These are phyloP conservation scores for Melaleuca alternifolia DNA, from an alignment of 345 rosid species.

Conservation along the genomic window DNA sequence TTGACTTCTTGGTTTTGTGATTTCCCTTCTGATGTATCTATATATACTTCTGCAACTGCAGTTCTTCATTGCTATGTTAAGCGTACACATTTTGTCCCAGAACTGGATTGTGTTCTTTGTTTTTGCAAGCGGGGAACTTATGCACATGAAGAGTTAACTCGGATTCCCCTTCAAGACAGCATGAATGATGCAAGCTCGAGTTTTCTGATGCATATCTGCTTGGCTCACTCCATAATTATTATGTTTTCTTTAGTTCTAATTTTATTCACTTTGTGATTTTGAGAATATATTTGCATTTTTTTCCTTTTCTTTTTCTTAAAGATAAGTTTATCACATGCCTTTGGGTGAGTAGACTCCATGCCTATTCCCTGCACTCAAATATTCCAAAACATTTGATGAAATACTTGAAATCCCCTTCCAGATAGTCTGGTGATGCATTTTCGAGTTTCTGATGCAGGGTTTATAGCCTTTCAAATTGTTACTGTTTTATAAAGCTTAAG, in stretches of 20 bases:
- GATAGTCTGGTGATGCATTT: no score
- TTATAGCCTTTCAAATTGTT: not conserved
- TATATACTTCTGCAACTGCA: not conserved
- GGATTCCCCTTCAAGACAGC: slow-evolving; percentile 9
- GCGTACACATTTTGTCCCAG: not conserved
- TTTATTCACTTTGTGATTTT: not conserved
- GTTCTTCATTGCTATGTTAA: not conserved
- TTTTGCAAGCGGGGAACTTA: not conserved
- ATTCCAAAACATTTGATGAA: not conserved
- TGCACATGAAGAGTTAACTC: slow-evolving; percentile 4
- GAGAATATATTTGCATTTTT: not conserved
- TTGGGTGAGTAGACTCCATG: not conserved
- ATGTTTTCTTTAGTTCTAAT: not conserved
- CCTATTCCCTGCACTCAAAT: not conserved
- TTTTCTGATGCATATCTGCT: slow-evolving; percentile 1
- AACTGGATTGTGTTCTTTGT: not conserved
- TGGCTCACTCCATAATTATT: not conserved
- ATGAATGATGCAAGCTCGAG: slow-evolving; percentile 7
- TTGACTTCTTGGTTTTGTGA: not conserved
- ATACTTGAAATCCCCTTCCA: no score
- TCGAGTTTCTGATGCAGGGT: not conserved
- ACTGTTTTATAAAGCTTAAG: no score
- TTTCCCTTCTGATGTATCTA: not conserved
- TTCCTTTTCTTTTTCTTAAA: not conserved
- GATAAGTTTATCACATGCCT: not conserved